Evolutionary conservation across 768 basidiomycete genomes (phyloP).

Genomic region (Lactarius akahatsu): DNA sequence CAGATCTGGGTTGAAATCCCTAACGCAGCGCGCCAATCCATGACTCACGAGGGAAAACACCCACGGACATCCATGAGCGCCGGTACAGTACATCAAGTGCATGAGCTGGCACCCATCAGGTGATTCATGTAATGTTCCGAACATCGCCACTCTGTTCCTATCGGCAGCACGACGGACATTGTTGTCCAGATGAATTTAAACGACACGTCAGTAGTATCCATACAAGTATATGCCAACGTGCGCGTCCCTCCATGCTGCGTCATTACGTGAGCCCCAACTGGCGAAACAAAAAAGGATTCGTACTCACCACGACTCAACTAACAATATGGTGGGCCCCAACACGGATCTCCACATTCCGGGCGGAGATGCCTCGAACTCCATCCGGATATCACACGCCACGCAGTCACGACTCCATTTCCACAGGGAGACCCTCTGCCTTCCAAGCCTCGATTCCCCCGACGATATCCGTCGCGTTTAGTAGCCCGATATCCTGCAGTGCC

Average conservation of each 20-base stretch:
- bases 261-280: conserved; percentile 11
- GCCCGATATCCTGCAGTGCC: conserved; percentile 64
- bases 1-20: not conserved
- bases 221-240: not conserved
- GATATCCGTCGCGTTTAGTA: conserved; percentile 75
- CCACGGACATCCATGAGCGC: not conserved
- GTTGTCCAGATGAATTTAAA: not conserved
- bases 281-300: not conserved
- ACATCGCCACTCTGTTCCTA: not conserved
- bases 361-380: not conserved
- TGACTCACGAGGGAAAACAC: conserved; percentile 20
- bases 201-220: conserved; percentile 2
- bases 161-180: not conserved
- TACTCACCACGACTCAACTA: conserved; percentile 14
- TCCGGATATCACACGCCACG: not conserved
- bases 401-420: conserved; percentile 25
- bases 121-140: not conserved
- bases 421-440: conserved; percentile 66
- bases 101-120: not conserved
- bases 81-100: not conserved
- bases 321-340: not conserved
- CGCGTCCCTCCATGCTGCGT: not conserved
- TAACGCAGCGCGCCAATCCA: not conserved
- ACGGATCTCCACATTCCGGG: not conserved
- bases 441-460: conserved; percentile 73